Evolutionary conservation across 192 early-diverging fungal species (phyloP).

Genomic region (Coemansia sp.): DNA sequence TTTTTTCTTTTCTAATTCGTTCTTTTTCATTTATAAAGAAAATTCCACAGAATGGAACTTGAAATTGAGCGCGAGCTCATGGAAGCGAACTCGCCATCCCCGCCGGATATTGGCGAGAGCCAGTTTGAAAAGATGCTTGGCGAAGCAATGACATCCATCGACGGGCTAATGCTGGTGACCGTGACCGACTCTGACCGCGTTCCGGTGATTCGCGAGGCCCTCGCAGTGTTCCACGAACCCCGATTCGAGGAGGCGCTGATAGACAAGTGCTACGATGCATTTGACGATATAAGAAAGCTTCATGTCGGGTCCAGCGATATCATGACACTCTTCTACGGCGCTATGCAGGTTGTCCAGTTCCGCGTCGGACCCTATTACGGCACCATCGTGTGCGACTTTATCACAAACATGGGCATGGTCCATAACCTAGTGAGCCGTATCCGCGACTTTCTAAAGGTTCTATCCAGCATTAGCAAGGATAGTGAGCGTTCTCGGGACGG

Average conservation of each 20-base stretch:
- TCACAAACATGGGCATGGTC: slow-evolving; percentile 49
- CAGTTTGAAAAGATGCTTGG: slow-evolving; percentile 46
- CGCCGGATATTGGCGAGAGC: slow-evolving; percentile 18
- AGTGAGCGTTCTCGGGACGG: neutral
- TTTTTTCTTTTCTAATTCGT: neutral
- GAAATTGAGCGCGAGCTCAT: slow-evolving; percentile 36
- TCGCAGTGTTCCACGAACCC: slow-evolving; percentile 50
- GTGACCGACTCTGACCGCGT: slow-evolving; percentile 40
- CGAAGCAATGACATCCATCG: slow-evolving; percentile 41
- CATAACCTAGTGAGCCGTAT: slow-evolving; percentile 49
- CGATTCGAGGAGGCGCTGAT: slow-evolving; percentile 47
- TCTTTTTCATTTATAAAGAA: neutral
- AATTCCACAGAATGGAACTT: slow-evolving; percentile 19
- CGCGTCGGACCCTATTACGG: slow-evolving; percentile 51
- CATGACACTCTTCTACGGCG: slow-evolving; percentile 45
- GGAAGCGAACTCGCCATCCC: slow-evolving; percentile 15
- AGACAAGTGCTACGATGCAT: slow-evolving; percentile 53
- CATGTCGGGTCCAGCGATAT: slow-evolving; percentile 41
- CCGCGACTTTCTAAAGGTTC: slow-evolving; percentile 30
- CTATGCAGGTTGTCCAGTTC: slow-evolving; percentile 52
- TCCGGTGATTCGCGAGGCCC: slow-evolving; percentile 40
- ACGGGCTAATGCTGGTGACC: slow-evolving; percentile 49
- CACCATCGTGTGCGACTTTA: slow-evolving; percentile 44
- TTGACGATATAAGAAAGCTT: slow-evolving; percentile 47
- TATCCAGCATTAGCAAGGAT: slow-evolving; percentile 32